Evolutionary conservation across 1,284 basidiomycete species (phyloP).

Genomic region (Cryptococcus floricola): DNA sequence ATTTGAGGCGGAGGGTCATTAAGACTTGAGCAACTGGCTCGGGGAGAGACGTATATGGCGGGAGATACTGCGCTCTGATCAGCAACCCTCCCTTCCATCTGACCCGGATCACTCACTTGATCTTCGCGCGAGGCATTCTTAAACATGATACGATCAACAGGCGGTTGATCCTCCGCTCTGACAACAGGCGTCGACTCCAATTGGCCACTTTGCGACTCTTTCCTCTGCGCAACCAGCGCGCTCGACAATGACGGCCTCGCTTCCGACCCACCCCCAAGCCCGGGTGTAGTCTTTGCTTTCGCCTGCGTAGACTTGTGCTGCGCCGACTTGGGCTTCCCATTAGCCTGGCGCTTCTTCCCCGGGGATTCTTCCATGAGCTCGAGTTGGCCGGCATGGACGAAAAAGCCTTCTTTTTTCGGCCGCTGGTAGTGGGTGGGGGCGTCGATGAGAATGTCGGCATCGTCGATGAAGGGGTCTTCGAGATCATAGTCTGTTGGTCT

Average conservation of each 20-base stretch:
- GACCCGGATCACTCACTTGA: not conserved
- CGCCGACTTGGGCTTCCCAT: not conserved
- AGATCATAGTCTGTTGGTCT: slow-evolving; percentile 81
- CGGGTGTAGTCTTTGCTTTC: slow-evolving; percentile 3
- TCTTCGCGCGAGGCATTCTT: slow-evolving; percentile 20
- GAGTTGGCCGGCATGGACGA: slow-evolving; percentile 79
- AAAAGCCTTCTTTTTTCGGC: slow-evolving; percentile 91
- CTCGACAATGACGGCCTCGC: not conserved
- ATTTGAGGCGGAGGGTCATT: slow-evolving; percentile 18
- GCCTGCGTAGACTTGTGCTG: not conserved
- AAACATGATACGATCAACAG: slow-evolving; percentile 28
- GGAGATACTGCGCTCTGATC: slow-evolving; percentile 21
- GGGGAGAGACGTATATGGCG: slow-evolving; percentile 19
- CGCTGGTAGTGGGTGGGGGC: slow-evolving; percentile 87
- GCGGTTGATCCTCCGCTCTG: not conserved
- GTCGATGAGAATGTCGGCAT: slow-evolving; percentile 86
- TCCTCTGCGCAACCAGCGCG: not conserved
- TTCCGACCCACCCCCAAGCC: not conserved
- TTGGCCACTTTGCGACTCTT: not conserved
- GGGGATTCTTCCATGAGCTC: slow-evolving; percentile 56
- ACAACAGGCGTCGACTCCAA: not conserved
- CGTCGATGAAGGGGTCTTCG: slow-evolving; percentile 93
- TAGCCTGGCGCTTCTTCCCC: not conserved
- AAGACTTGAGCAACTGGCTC: slow-evolving; percentile 25
- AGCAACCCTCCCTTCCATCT: not conserved